Evolutionary conservation across 129 eudicot species (phyloP).

Genomic region (Ambrosia artemisiifolia): DNA sequence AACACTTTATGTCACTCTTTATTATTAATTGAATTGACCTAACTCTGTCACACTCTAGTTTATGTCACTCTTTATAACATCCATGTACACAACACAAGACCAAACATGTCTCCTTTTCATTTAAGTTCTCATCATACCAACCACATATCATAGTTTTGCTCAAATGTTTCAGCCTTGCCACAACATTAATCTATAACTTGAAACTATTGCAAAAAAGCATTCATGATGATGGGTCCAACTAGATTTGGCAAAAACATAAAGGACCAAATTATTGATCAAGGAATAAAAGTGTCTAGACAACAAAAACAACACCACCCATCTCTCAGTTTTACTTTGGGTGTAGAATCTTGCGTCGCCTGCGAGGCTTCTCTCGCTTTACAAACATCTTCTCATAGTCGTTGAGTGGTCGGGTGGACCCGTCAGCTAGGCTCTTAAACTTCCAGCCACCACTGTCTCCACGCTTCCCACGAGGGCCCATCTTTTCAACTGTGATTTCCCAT

Average conservation of each 20-base stretch:
- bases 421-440: conserved; percentile 69
- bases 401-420: conserved; percentile 81
- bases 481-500: conserved; percentile 82
- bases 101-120: conserved; percentile 6
- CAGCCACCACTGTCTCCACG: conserved; percentile 94
- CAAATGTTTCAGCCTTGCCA: conserved; percentile 12
- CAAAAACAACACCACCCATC: neutral
- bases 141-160: conserved; percentile 5
- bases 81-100: conserved; percentile 1
- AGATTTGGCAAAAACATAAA: conserved; percentile 16
- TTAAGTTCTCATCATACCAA: conserved; percentile 14
- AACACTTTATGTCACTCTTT: neutral
- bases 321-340: conserved; percentile 35
- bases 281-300: conserved; percentile 14
- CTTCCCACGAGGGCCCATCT: conserved; percentile 70
- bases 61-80: neutral
- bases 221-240: conserved; percentile 3
- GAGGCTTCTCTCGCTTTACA: conserved; percentile 90
- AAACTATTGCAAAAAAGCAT: conserved; percentile 17
- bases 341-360: conserved; percentile 67
- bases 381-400: conserved; percentile 84
- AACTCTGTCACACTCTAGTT: neutral
- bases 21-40: neutral
- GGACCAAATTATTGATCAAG: conserved; percentile 11
- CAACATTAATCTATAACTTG: conserved; percentile 17